These are phyloP conservation scores for Lepidium campestre DNA, from an alignment of 441 rosid species.

Conservation along the genomic window DNA sequence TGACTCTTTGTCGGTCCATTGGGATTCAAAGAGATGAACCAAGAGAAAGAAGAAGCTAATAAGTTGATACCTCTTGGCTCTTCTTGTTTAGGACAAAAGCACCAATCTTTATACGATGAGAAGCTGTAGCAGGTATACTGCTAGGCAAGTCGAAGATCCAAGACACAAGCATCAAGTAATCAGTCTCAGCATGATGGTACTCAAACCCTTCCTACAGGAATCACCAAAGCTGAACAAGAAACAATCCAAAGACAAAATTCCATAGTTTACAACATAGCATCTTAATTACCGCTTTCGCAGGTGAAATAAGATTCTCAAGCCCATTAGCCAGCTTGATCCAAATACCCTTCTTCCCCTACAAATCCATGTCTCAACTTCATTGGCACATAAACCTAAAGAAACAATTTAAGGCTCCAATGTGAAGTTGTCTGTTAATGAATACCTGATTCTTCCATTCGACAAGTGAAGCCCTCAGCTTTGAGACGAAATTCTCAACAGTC, in stretches of 20 bases:
- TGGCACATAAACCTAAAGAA: neutral
- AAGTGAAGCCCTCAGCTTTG: neutral
- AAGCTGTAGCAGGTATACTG: slow-evolving; percentile 51
- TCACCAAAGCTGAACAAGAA: too few relatives aligned
- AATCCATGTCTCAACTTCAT: neutral
- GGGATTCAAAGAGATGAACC: neutral
- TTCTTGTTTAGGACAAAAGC: slow-evolving; percentile 46
- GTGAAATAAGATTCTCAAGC: too few relatives aligned
- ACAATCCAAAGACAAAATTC: too few relatives aligned
- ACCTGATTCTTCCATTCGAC: neutral
- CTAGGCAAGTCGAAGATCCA: slow-evolving; percentile 53
- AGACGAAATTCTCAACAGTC: neutral
- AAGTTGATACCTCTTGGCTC: slow-evolving; percentile 28
- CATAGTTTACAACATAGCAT: slow-evolving; percentile 26
- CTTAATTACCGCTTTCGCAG: too few relatives aligned
- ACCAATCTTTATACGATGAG: slow-evolving; percentile 66
- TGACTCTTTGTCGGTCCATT: neutral
- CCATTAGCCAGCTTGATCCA: slow-evolving; percentile 26
- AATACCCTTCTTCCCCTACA: slow-evolving; percentile 23
- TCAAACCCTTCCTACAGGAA: slow-evolving; percentile 65
- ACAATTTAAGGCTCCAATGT: neutral
- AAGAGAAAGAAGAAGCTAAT: neutral
- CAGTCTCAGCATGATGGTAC: slow-evolving; percentile 80
- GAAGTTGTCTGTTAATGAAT: neutral
- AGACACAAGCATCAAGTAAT: slow-evolving; percentile 67